Conservation (phyloP, 495 filamentous ascomycete genomes). For the Cenococcum geophilum region DNA sequence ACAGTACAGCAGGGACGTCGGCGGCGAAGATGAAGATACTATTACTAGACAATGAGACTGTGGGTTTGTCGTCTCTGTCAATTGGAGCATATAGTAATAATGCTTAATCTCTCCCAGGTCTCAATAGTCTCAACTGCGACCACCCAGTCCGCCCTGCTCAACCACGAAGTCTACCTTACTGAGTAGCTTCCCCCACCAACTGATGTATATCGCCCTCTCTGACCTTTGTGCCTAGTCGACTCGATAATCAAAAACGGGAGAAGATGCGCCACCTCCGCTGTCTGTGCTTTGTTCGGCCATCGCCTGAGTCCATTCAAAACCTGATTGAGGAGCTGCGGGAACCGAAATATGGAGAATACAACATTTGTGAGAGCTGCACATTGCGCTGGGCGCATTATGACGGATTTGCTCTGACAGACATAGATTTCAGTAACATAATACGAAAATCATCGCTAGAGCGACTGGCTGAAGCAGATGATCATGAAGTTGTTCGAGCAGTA, state of each 20-base stretch:
- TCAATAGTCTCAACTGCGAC: conserved; percentile 89
- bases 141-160: conserved; percentile 91
- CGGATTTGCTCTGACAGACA: conserved; percentile 16
- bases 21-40: conserved; percentile 98
- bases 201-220: conserved; percentile 12
- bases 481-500: conserved; percentile 86
- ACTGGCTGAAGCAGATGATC: conserved; percentile 93
- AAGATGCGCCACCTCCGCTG: conserved; percentile 97
- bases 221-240: conserved; percentile 46
- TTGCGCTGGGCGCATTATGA: not conserved
- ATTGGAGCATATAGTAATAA: not conserved
- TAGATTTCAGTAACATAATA: conserved; percentile 89
- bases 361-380: conserved; percentile 54
- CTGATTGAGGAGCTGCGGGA: conserved; percentile 94
- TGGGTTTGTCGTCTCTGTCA: conserved; percentile 43
- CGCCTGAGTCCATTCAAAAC: conserved; percentile 81
- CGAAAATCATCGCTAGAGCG: conserved; percentile 95
- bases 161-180: conserved; percentile 95
- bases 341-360: conserved; percentile 96
- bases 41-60: conserved; percentile 89
- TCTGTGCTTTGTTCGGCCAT: conserved; percentile 86
- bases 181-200: conserved; percentile 47
- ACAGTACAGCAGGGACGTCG: conserved; percentile 58
- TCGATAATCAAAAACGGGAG: conserved; percentile 85
- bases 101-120: conserved; percentile 46